Evolutionary conservation across 164 flowering plant species (phyloP).

Genomic region (Cinnamomum micranthum): DNA sequence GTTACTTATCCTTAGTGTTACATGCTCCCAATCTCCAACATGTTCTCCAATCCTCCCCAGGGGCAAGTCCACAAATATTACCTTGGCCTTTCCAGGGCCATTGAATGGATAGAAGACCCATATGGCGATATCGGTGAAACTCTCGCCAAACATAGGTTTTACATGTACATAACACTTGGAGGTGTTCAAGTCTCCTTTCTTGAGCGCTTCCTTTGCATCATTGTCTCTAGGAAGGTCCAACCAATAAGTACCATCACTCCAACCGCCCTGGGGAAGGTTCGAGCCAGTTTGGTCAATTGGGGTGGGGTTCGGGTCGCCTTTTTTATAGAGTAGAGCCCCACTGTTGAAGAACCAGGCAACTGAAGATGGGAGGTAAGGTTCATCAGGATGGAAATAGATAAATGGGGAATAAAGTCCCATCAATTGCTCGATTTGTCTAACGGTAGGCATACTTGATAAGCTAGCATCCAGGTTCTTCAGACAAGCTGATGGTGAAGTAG

Average conservation of each 20-base stretch:
- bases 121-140: conserved; percentile 60
- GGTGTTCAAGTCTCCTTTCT: conserved; percentile 52
- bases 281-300: conserved; percentile 53
- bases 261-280: conserved; percentile 78
- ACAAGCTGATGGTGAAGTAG: conserved; percentile 34
- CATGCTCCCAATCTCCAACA: conserved; percentile 64
- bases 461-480: conserved; percentile 38
- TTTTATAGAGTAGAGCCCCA: conserved; percentile 54
- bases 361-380: conserved; percentile 63
- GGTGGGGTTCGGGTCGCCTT: conserved; percentile 46
- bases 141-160: conserved; percentile 70
- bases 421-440: conserved; percentile 40
- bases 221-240: conserved; percentile 63
- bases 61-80: conserved; percentile 24
- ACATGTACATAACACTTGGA: conserved; percentile 54
- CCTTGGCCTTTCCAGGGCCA: conserved; percentile 45
- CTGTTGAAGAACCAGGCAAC: conserved; percentile 71
- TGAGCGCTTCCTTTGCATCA: conserved; percentile 39
- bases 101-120: conserved; percentile 88
- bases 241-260: conserved; percentile 74
- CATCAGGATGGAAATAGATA: conserved; percentile 76
- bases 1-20: conserved; percentile 51
- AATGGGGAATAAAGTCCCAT: conserved; percentile 58
- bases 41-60: conserved; percentile 52
- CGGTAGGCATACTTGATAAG: conserved; percentile 51